Evolutionary conservation across 2,329 filamentous ascomycete species (phyloP).

Genomic region (Epichloe gansuensis): DNA sequence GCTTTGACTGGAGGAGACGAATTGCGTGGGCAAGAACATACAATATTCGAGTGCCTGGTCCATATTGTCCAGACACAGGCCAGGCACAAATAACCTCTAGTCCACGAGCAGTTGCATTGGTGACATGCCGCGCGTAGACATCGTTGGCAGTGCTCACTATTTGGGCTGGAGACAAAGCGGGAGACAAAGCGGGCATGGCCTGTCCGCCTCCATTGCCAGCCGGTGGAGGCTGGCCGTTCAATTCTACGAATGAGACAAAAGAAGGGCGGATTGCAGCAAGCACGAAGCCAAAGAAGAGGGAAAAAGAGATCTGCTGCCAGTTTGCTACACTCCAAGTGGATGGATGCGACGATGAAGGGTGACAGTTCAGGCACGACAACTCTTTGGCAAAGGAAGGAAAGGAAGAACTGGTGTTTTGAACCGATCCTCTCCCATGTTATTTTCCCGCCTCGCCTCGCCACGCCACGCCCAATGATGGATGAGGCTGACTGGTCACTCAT

Average conservation of each 20-base stretch:
- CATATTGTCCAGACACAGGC: constrained; percentile 46
- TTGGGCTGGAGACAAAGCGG: constrained; percentile 1
- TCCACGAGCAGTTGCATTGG: background rate
- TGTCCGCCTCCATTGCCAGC: background rate
- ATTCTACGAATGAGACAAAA: background rate
- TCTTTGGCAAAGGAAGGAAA: no score
- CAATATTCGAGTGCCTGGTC: constrained; percentile 39
- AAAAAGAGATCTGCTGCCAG: background rate
- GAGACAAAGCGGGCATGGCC: constrained; percentile 6
- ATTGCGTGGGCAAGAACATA: constrained; percentile 18
- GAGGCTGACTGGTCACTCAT: no score
- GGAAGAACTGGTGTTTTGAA: no score
- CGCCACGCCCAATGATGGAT: no score
- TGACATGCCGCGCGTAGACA: background rate
- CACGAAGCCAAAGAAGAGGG: background rate
- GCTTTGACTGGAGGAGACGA: background rate
- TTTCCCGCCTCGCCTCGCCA: no score
- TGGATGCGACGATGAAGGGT: background rate
- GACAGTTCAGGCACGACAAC: background rate
- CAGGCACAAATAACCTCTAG: constrained; percentile 41
- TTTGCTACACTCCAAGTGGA: background rate
- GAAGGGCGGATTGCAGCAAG: background rate
- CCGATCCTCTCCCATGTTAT: no score
- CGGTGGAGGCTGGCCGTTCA: background rate
- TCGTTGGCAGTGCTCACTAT: background rate